Evolutionary conservation across 2,329 filamentous ascomycete species (phyloP).

Genomic region (Botrytis elliptica): DNA sequence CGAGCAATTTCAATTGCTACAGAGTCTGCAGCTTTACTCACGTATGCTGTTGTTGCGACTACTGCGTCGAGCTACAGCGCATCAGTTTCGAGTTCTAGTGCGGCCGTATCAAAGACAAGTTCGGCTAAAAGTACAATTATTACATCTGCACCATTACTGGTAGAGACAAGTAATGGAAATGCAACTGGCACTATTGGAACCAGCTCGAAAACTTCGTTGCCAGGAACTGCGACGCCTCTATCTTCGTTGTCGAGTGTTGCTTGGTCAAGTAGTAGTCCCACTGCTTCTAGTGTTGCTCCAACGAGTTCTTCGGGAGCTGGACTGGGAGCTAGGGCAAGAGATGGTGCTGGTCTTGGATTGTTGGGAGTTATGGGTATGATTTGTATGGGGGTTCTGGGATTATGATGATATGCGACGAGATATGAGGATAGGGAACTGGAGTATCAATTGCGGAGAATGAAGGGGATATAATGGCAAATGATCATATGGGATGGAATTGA

Average conservation of each 20-base stretch:
- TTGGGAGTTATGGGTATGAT: background rate
- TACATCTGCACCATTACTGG: background rate
- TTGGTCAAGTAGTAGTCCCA: constrained; percentile 2
- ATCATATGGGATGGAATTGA: background rate
- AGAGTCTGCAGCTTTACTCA: constrained; percentile 22
- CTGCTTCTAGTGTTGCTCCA: background rate
- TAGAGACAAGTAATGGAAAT: background rate
- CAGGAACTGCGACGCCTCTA: background rate
- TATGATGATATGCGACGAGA: background rate
- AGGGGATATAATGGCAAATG: background rate
- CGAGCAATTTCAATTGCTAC: constrained; percentile 21
- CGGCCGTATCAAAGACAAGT: background rate
- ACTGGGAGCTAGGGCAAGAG: background rate
- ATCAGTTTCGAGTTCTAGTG: background rate
- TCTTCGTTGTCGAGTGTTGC: background rate
- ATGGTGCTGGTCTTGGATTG: too few relatives aligned
- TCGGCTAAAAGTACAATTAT: background rate
- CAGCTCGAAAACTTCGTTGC: background rate
- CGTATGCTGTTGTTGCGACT: constrained; percentile 15
- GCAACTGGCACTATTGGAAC: background rate
- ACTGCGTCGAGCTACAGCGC: background rate
- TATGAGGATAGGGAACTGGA: background rate
- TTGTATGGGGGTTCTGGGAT: background rate
- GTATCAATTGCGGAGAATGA: background rate
- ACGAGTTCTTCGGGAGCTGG: background rate